Evolutionary conservation across 148 eudicot species (phyloP).

Genomic region (Fagopyrum tataricum): DNA sequence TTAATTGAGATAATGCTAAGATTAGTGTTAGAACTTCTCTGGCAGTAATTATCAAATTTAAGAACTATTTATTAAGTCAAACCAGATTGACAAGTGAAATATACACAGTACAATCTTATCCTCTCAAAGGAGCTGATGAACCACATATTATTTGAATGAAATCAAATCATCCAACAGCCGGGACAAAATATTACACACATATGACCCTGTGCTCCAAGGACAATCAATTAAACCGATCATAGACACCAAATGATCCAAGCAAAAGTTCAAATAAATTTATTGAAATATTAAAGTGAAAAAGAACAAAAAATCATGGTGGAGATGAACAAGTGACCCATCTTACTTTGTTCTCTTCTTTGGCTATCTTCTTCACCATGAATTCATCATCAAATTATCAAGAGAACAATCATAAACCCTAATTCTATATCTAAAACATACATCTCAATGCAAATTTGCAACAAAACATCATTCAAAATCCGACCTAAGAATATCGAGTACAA

Average conservation of each 20-base stretch:
- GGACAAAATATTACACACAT: not conserved
- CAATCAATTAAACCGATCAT: not conserved
- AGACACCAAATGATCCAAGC: conserved; percentile 11
- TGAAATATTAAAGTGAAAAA: conserved; percentile 1
- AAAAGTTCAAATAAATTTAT: not conserved
- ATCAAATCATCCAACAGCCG: conserved; percentile 4
- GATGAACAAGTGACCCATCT: conserved; percentile 11
- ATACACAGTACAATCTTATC: conserved; percentile 5
- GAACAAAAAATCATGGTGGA: conserved; percentile 7
- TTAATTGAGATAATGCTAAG: no score
- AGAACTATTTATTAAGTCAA: not conserved
- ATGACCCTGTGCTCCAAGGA: not conserved
- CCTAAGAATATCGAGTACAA: not conserved
- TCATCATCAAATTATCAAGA: not conserved
- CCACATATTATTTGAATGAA: conserved; percentile 2
- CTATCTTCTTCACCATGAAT: conserved; percentile 5
- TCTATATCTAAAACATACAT: conserved; percentile 7
- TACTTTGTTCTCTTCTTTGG: not conserved
- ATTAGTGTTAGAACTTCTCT: no score
- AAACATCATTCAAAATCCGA: not conserved
- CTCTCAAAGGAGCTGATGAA: not conserved
- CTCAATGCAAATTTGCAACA: not conserved
- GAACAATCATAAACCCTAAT: not conserved
- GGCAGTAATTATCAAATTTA: not conserved
- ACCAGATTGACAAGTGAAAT: not conserved